A percentile compares a stretch with the other conserved stretches of the same genome.
phyloP scores from a whole-genome alignment of 75 land plant genomes.

The Chamaecyparis obtusa region DNA sequence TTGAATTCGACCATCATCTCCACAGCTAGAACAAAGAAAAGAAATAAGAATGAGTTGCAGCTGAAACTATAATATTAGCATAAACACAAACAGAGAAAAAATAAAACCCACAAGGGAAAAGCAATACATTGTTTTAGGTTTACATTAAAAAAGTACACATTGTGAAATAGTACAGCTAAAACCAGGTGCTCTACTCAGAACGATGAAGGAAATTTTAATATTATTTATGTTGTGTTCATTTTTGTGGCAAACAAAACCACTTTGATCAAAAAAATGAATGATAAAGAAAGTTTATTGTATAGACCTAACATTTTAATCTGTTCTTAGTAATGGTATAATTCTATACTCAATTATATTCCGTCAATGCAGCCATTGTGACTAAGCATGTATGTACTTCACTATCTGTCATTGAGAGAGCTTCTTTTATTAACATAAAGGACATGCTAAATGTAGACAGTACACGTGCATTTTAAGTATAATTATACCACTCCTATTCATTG shows the following conservation, averaged over 20 bases:
- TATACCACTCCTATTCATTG: not conserved
- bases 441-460: not conserved
- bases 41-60: conserved; percentile 6
- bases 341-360: not conserved
- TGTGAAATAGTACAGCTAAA: not conserved
- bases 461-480: not conserved
- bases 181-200: not conserved
- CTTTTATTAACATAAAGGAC: not conserved
- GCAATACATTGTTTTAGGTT: not conserved
- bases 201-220: not conserved
- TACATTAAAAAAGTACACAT: not conserved
- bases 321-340: not conserved
- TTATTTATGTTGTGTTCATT: not conserved
- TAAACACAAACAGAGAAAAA: not conserved
- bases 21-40: conserved; percentile 51
- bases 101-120: not conserved
- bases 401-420: not conserved
- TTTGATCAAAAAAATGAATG: not conserved
- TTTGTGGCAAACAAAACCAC: not conserved
- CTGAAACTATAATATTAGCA: not conserved
- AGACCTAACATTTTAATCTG: not conserved
- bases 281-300: not conserved
- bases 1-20: conserved; percentile 77
- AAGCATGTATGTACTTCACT: not conserved
- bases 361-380: not conserved